phyloP scores from a whole-genome alignment of 2,329 filamentous ascomycete genomes.

The Ascochyta clinopodiicola region DNA sequence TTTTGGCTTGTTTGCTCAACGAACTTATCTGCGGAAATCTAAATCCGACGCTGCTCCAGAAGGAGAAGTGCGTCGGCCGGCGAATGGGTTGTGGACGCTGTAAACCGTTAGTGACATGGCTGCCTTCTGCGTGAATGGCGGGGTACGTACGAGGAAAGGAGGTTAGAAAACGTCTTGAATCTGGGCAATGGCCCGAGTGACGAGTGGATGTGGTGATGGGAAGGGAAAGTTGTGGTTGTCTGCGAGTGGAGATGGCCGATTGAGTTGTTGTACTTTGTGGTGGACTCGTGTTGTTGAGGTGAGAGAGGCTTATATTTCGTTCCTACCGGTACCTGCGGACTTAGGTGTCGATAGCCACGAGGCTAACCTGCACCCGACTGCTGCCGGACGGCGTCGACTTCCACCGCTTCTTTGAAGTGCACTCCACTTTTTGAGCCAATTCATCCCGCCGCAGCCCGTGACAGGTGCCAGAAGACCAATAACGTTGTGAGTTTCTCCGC shows the following conservation, averaged over 20 bases:
- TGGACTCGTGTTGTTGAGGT: constrained; percentile 14
- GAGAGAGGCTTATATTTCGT: constrained; percentile 28
- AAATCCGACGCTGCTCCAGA: constrained; percentile 78
- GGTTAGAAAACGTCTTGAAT: constrained; percentile 98
- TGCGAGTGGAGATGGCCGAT: constrained; percentile 14
- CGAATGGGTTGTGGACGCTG: constrained; percentile 94
- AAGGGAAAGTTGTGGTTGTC: constrained; percentile 5
- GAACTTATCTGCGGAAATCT: constrained; percentile 50
- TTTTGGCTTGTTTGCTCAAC: constrained; percentile 29
- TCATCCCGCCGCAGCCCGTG: constrained; percentile 26
- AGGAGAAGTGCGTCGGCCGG: constrained; percentile 91
- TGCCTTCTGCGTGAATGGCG: constrained; percentile 15
- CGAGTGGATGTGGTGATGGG: constrained; percentile 23
- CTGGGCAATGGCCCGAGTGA: constrained; percentile 54
- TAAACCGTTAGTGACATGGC: constrained; percentile 26
- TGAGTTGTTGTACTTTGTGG: constrained; percentile 14
- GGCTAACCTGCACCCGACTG: constrained; percentile 31
- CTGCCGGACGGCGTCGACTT: constrained; percentile 34
- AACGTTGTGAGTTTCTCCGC: constrained; percentile 8
- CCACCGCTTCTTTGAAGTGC: constrained; percentile 41
- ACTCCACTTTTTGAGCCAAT: constrained; percentile 36
- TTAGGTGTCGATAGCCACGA: constrained; percentile 21
- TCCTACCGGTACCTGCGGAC: constrained; percentile 18
- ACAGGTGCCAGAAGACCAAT: constrained; percentile 32
- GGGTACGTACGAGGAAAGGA: constrained; percentile 86